Base-by-base conservation (phyloP, 2,329 filamentous ascomycete genomes). In the Eutypella sp. region DNA sequence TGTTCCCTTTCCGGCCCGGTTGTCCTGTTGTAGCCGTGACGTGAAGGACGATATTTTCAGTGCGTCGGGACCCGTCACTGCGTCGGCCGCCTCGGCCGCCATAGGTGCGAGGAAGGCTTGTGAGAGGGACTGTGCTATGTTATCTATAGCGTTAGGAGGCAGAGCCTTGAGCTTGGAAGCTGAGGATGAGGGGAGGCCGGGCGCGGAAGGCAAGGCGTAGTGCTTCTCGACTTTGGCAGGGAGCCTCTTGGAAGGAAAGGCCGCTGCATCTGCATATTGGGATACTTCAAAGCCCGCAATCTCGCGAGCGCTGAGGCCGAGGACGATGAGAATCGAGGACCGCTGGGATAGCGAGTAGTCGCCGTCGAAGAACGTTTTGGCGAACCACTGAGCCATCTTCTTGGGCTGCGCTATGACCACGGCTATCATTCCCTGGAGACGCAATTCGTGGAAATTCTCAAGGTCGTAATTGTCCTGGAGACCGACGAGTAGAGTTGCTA, bases 11-110 rank as follows among this genome's bases (percentile, higher is more conserved):
- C 25, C 13, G 7, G 25, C 25, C 20, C 18, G 19, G n/a, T n/a
- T 13, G 16, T 85, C 78, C 16, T 84, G 75, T 47, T 80, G 74
- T 64, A 91, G 82, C 16, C 87, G 82, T 0, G 87, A 88, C 10
- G 85, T 92, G 67, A 97, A 96, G 2, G 85, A 95, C 23, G 89
- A 83, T 19, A 97, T 79, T 69, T 97, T 97, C 39, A 99, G 79
- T 5, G 85, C 79, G 54, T 90, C 82, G 0, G 93, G 91, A 0
- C 92, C 90, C 0, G 85, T 85, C 6, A 82, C 74, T 19, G 84
- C 75, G 60, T 96, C 90, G 34, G 90, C 91, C 2, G 91, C 89
- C 47, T 82, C 74, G 31, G 88, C 84, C 1, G 92, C 90, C 23
- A 97, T 71, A 0, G 93, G 93, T 15, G 84, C 81, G 18, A 97